These are phyloP conservation scores for Aethionema arabicum DNA, from an alignment of 345 rosid species.

Conservation along the genomic window DNA sequence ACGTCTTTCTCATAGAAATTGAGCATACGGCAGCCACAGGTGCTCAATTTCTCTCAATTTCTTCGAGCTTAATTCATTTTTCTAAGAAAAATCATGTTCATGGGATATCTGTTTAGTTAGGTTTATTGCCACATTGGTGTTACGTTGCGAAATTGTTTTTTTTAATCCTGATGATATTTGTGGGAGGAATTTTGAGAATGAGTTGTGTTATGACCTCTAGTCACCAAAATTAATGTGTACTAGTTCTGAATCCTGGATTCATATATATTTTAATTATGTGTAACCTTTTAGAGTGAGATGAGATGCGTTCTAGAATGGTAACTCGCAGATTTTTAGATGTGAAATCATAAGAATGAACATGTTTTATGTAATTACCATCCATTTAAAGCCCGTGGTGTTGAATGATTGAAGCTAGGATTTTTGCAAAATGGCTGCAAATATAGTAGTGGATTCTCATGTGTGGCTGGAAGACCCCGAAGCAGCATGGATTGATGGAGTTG, in stretches of 20 bases:
- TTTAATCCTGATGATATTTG: not conserved
- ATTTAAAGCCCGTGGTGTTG: slow-evolving; percentile 17
- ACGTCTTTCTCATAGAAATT: not conserved
- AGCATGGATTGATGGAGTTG: slow-evolving; percentile 78
- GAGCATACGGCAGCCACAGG: slow-evolving; percentile 21
- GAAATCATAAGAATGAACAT: slow-evolving; percentile 7
- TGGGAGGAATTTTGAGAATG: slow-evolving; percentile 1
- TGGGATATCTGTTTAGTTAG: not conserved
- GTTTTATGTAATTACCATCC: not conserved
- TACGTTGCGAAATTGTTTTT: slow-evolving; percentile 20
- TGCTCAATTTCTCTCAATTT: not conserved
- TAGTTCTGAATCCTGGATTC: too few species aligned
- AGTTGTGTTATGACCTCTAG: not conserved
- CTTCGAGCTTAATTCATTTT: not conserved
- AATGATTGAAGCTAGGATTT: slow-evolving; percentile 17
- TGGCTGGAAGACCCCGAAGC: slow-evolving; percentile 69
- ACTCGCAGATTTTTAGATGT: not conserved
- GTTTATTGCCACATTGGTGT: not conserved
- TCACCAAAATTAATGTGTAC: not conserved
- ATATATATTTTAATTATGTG: not conserved
- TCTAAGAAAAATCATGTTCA: not conserved
- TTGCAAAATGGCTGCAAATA: slow-evolving; percentile 44
- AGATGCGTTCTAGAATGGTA: not conserved
- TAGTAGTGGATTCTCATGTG: slow-evolving; percentile 61
- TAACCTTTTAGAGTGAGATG: not conserved